Base-by-base conservation (phyloP, 495 filamentous ascomycete species). In the Melanomma pulvis-pyrius region DNA sequence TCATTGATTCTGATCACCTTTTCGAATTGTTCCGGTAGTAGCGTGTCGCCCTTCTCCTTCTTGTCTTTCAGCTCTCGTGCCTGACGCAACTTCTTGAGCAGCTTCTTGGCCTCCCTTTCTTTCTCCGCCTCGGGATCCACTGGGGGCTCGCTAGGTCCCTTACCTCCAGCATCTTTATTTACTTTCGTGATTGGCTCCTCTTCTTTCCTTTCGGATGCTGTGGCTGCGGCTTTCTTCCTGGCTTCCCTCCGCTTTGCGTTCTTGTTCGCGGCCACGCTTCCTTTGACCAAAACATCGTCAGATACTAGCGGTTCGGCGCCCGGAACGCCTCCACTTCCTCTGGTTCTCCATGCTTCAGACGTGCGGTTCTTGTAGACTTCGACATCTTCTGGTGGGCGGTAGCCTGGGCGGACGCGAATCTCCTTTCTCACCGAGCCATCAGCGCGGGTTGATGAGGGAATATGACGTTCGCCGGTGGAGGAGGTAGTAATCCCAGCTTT, bases 1-100 rank as follows among this genome's bases (percentile, higher is more conserved):
- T 97, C 94, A 54, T 91, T 90, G 73, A 99, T 96, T 77, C 93
- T 96, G 73, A 96, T 94, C 49, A 99, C 89, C 80, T 99, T 99
- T 63, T 92, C 93, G 57, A 98, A 88, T 79, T 99, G 96, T 77
- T 99, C 96, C 0, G 96, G 96, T 15, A 96, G 80, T 65, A 99
- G 76, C 0, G 82, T 79, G 66, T 89, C 88, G 25, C 94, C 96
- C 39, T 86, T 84, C 24, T 96, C 90, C 78, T 97, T 96, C 82
- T 96, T 97, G 71, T 87, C 88, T 71, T 90, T 88, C 46, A 99
- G 79, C 1, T 98, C 94, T 67, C 88, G 88, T 1, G 94, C 94
- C 75, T 98, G 96, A 62, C 90, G 86, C 39, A 99, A 83, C 75
- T 98, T 99, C 81, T 99, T 99, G 78, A 89, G 90, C n/a, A 99